Conservation (phyloP, 257 asterid genomes). For the Nicotiana benthamiana region DNA sequence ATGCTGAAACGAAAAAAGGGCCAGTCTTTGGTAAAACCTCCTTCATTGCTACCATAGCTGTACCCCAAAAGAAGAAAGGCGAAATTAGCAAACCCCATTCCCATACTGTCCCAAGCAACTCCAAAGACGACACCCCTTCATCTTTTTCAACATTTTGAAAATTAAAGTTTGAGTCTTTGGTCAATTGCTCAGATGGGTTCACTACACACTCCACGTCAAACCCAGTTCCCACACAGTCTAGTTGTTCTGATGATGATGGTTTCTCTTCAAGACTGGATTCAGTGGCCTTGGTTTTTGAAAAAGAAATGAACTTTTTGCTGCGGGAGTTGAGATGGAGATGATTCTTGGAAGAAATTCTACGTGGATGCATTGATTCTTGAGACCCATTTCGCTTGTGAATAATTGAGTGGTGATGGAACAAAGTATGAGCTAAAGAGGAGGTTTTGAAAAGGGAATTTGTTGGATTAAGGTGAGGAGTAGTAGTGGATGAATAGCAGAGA, state of each 20-base stretch:
- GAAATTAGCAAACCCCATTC: conserved; percentile 81
- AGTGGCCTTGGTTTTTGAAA: conserved; percentile 30
- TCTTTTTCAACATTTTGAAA: background rate
- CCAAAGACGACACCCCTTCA: conserved; percentile 16
- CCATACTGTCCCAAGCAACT: conserved; percentile 31
- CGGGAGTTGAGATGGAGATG: background rate
- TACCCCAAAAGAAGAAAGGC: conserved; percentile 99
- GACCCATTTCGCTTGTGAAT: background rate
- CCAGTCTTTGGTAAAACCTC: conserved; percentile 87
- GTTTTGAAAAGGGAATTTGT: conserved; percentile 9
- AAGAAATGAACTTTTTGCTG: background rate
- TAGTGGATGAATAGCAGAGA: conserved; percentile 24
- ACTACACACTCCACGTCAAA: conserved; percentile 51
- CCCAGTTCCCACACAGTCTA: conserved; percentile 66
- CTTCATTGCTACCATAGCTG: conserved; percentile 99
- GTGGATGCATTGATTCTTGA: background rate
- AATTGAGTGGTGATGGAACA: background rate
- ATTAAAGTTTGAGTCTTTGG: conserved; percentile 24
- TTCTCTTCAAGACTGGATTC: conserved; percentile 25
- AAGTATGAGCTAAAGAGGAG: conserved; percentile 19
- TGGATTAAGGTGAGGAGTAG: conserved; percentile 15
- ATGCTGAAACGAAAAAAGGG: conserved; percentile 73
- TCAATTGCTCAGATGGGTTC: conserved; percentile 25
- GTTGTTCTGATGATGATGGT: conserved; percentile 29
- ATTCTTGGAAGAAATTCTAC: background rate